Conservation (phyloP, 1,284 basidiomycete genomes). For the Phellinidium pouzarii region DNA sequence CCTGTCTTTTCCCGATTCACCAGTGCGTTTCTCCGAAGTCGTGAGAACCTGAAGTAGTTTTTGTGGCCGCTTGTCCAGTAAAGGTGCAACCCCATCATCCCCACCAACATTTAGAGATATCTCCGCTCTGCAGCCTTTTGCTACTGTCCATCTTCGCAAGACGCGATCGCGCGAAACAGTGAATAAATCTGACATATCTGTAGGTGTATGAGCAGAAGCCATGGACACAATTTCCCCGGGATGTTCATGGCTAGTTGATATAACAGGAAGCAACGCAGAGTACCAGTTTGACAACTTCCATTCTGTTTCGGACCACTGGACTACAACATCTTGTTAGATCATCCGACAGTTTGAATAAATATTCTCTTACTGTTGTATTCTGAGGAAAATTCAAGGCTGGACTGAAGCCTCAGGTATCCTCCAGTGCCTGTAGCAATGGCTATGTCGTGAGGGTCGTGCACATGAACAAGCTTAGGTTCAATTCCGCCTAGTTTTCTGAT, state of each 20-base stretch:
- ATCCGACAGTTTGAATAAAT: background rate
- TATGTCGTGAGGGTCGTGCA: conserved; percentile 64
- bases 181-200: conserved; percentile 68
- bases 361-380: background rate
- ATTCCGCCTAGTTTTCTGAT: conserved; percentile 45
- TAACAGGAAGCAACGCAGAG: conserved; percentile 56
- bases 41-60: conserved; percentile 51
- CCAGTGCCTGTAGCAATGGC: conserved; percentile 64
- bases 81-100: conserved; percentile 31
- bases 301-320: conserved; percentile 62
- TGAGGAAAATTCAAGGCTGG: conserved; percentile 20
- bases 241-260: conserved; percentile 39
- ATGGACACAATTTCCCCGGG: conserved; percentile 59
- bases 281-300: conserved; percentile 59
- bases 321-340: conserved; percentile 26
- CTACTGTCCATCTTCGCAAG: conserved; percentile 75
- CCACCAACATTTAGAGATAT: conserved; percentile 40
- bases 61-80: conserved; percentile 52
- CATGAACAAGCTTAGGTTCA: conserved; percentile 52
- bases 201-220: conserved; percentile 62
- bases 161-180: conserved; percentile 85
- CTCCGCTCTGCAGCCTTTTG: conserved; percentile 60
- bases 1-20: conserved; percentile 34
- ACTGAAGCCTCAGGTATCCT: conserved; percentile 64
- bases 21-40: conserved; percentile 36